These are phyloP conservation scores for Claviceps monticola DNA, from an alignment of 2,329 filamentous ascomycete genomes.

Conservation along the genomic window DNA sequence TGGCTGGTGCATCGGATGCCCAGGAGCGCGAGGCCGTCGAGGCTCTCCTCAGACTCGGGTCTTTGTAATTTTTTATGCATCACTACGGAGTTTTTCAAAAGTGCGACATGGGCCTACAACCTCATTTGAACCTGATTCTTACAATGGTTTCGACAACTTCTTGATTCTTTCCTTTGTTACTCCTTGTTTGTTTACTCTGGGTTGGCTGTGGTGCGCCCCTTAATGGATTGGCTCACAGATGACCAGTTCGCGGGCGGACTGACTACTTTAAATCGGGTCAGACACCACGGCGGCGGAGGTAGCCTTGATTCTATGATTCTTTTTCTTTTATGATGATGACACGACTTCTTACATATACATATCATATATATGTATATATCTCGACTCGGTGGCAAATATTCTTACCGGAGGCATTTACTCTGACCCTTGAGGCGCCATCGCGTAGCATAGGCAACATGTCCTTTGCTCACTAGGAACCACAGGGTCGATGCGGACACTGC, in stretches of 20 bases:
- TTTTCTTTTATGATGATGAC: constrained; percentile 18
- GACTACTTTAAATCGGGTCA: constrained; percentile 15
- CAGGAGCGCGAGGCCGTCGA: constrained; percentile 74
- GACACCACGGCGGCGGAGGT: constrained; percentile 16
- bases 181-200: neutral
- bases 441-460: neutral
- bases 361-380: constrained; percentile 2
- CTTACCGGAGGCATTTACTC: neutral
- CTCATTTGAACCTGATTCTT: constrained; percentile 1
- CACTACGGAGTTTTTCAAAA: constrained; percentile 4
- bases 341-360: constrained; percentile 11
- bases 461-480: too few relatives aligned
- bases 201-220: neutral
- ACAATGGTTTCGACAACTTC: neutral
- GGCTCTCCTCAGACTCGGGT: constrained; percentile 67
- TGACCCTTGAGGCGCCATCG: neutral
- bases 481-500: too few relatives aligned
- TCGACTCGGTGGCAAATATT: neutral
- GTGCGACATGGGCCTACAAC: neutral
- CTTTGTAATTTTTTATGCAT: constrained; percentile 45
- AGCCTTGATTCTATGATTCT: constrained; percentile 16
- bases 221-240: constrained; percentile 3
- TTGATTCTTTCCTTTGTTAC: neutral
- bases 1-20: constrained; percentile 43
- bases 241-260: constrained; percentile 6